Conservation (phyloP, 1,284 basidiomycete species). For the Trametes sp. region DNA sequence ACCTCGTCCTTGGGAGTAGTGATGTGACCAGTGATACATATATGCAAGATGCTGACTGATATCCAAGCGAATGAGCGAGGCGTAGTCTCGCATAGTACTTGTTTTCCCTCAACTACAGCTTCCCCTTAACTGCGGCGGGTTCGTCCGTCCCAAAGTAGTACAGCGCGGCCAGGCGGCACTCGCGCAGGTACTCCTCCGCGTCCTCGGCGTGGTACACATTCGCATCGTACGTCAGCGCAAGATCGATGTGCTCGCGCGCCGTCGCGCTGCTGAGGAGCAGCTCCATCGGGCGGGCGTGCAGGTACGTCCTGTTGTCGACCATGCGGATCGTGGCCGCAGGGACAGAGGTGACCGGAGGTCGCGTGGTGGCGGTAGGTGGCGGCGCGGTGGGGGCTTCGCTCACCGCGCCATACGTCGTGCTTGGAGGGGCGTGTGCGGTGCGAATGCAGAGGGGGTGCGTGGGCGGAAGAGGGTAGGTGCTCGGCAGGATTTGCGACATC, state of each 20-base stretch:
- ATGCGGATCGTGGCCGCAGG: slow-evolving; percentile 19
- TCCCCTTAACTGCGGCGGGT: not conserved
- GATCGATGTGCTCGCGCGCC: slow-evolving; percentile 19
- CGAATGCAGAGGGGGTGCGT: not conserved
- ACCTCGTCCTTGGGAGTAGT: not conserved
- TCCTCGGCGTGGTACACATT: slow-evolving; percentile 32
- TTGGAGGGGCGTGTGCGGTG: not conserved
- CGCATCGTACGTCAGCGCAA: slow-evolving; percentile 33
- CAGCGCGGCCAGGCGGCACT: slow-evolving; percentile 30
- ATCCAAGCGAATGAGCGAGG: not conserved
- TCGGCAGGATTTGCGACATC: not conserved
- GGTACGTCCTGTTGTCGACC: slow-evolving; percentile 21
- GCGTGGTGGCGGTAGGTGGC: not conserved
- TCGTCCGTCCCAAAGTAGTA: slow-evolving; percentile 22
- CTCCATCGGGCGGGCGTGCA: slow-evolving; percentile 34
- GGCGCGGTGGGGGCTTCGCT: not conserved
- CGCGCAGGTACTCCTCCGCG: slow-evolving; percentile 33
- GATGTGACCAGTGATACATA: not conserved
- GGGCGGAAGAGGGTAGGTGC: not conserved
- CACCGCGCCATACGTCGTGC: not conserved
- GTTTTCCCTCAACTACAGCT: slow-evolving; percentile 6
- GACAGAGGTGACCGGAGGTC: slow-evolving; percentile 5
- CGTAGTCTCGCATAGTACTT: not conserved
- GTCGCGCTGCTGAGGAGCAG: slow-evolving; percentile 34
- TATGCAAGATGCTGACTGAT: not conserved